Evolutionary conservation across 1,284 basidiomycete species (phyloP).

Genomic region (Cutaneotrichosporon dermatis): DNA sequence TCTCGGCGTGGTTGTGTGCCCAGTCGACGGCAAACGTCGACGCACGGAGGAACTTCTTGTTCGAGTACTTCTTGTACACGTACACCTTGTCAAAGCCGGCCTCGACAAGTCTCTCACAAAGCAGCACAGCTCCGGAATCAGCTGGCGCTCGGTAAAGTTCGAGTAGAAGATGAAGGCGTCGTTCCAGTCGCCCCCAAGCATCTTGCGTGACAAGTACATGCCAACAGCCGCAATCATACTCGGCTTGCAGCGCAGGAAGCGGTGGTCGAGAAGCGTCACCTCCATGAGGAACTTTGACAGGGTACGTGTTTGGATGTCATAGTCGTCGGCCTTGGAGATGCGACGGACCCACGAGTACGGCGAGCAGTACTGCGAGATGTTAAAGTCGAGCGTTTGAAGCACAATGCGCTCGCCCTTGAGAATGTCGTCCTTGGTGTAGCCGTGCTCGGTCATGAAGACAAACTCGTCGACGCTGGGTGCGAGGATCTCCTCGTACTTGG

Average conservation of each 20-base stretch:
- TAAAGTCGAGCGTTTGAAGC: constrained; percentile 84
- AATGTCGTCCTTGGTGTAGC: constrained; percentile 90
- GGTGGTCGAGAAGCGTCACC: constrained; percentile 86
- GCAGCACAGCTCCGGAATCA: constrained; percentile 73
- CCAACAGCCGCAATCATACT: constrained; percentile 94
- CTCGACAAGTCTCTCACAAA: constrained; percentile 80
- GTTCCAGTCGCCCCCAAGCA: constrained; percentile 90
- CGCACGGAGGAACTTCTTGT: constrained; percentile 93
- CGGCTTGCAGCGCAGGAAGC: constrained; percentile 90
- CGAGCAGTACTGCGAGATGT: constrained; percentile 94
- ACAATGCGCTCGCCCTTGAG: constrained; percentile 97
- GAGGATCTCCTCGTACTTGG: constrained; percentile 63
- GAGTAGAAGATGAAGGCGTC: constrained; percentile 93
- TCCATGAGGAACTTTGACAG: constrained; percentile 97
- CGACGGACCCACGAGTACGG: constrained; percentile 99
- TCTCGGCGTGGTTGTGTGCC: constrained; percentile 42
- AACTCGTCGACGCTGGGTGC: constrained; percentile 92
- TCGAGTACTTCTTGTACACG: constrained; percentile 93
- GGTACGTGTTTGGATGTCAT: constrained; percentile 95
- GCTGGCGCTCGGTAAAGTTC: constrained; percentile 83
- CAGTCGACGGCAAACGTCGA: constrained; percentile 55
- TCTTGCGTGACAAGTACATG: constrained; percentile 90
- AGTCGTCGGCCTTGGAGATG: constrained; percentile 98
- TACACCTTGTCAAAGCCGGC: constrained; percentile 76
- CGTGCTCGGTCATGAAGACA: constrained; percentile 94